Evolutionary conservation across 257 asterid genomes (phyloP), one percentile per base, ranked within the genome.

Genomic region (Osmanthus fragrans): DNA sequence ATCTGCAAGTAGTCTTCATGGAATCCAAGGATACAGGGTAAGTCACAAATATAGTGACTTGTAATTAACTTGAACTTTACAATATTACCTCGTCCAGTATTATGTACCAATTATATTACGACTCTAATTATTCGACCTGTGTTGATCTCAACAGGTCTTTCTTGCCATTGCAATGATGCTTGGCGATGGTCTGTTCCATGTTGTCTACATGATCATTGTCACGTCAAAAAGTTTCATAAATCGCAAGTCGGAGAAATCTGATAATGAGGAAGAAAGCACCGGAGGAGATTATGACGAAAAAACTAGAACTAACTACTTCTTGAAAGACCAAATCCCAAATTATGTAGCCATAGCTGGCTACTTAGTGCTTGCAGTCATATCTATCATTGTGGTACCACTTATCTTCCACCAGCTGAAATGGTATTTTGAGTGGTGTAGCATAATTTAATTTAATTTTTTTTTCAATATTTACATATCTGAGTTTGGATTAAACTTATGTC

Each of bases 101-200:
- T n/a, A 18, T 11, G 30, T 60, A 16, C 34, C 68, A 60, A 25
- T 3, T 63, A 63, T 1, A 25, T 63, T 11, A n/a, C 2, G 8
- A 39, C 30, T 40, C 30, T 25, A 16, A 16, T 27, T 21, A 8
- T 25, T 23, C 16, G 5, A 3, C 27, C 27, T 51, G 0, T 45
- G 3, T 56, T 34, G 45, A 30, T 33, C 49, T 7, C 21, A 11
- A 49, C 34, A 90, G 91, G 88, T 92, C 19, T 92, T 92, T 73
- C 88, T 92, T 33, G 93, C 96, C 18, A 86, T 93, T 49, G 84
- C 97, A 7, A 83, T 84, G 81, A 93, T 93, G 86, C 92, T 93
- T 30, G 97, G 97, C 1, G 97, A 93, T 32, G 97, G 97, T 27
- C 77, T 93, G 4, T 93, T 74, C 68, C 97, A 91, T 72, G 92